Evolutionary conservation across 495 filamentous ascomycete species (phyloP).

Genomic region (Aspergillus avenaceus): DNA sequence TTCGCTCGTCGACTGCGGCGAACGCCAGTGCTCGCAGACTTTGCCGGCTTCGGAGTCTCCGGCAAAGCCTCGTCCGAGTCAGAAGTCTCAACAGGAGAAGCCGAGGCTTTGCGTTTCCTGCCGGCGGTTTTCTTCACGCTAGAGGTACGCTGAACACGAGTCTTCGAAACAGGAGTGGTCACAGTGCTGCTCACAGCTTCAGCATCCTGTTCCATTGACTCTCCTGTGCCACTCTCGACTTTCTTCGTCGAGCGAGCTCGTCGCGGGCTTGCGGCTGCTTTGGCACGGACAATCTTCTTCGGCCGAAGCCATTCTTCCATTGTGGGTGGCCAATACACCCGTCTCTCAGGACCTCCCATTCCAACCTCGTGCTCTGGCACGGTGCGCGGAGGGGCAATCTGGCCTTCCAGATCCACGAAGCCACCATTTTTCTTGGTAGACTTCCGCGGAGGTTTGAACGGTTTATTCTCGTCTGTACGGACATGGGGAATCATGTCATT

Average conservation of each 20-base stretch:
- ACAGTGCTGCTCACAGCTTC: constrained; percentile 7
- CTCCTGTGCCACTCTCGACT: constrained; percentile 8
- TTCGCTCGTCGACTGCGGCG: constrained; percentile 37
- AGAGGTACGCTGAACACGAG: constrained; percentile 12
- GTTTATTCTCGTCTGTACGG: constrained; percentile 73
- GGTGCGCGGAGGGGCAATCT: constrained; percentile 34
- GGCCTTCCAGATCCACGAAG: constrained; percentile 47
- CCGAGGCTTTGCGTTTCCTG: constrained; percentile 34
- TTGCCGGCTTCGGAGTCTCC: constrained; percentile 9
- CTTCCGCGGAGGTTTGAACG: constrained; percentile 47
- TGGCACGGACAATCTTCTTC: constrained; percentile 67
- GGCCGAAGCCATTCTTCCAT: constrained; percentile 90
- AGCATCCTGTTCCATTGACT: background rate
- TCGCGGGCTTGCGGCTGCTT: constrained; percentile 22
- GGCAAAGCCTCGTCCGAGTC: constrained; percentile 23
- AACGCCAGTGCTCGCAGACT: constrained; percentile 5
- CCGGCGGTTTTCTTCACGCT: constrained; percentile 20
- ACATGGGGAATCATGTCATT: constrained; percentile 76
- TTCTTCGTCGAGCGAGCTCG: constrained; percentile 21
- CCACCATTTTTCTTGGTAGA: constrained; percentile 42
- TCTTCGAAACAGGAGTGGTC: constrained; percentile 16
- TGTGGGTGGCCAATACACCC: constrained; percentile 89
- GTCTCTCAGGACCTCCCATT: constrained; percentile 82
- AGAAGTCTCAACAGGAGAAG: constrained; percentile 22
- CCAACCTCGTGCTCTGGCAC: constrained; percentile 68